Evolutionary conservation across 345 rosid species (phyloP).

Genomic region (Brassica napus): DNA sequence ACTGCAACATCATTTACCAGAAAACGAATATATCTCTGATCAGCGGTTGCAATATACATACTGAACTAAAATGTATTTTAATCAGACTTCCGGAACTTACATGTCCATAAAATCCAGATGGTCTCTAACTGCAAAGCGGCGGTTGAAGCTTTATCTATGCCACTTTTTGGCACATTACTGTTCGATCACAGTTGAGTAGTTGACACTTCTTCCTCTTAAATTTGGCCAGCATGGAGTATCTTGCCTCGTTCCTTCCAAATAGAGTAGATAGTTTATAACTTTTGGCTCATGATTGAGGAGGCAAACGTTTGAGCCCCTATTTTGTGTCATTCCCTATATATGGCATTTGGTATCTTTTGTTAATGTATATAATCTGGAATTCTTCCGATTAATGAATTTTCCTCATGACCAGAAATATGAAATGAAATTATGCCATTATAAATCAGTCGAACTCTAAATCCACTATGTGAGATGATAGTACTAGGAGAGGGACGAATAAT

Average conservation of each 20-base stretch:
- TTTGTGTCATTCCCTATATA: background rate
- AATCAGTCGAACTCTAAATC: background rate
- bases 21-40: background rate
- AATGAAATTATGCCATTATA: background rate
- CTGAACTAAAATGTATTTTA: background rate
- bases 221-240: background rate
- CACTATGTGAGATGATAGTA: background rate
- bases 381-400: background rate
- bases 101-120: background rate
- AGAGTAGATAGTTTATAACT: background rate
- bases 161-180: background rate
- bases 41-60: background rate
- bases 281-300: background rate
- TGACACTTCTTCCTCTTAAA: background rate
- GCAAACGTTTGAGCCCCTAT: background rate
- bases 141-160: constrained; percentile 1
- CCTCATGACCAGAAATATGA: background rate
- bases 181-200: background rate
- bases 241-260: background rate
- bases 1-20: background rate
- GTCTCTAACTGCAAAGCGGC: background rate
- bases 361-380: background rate
- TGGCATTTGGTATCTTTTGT: background rate
- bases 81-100: background rate
- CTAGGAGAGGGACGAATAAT: background rate